Conservation (phyloP, 2,329 filamentous ascomycete species). For the Colletotrichum tabaci region DNA sequence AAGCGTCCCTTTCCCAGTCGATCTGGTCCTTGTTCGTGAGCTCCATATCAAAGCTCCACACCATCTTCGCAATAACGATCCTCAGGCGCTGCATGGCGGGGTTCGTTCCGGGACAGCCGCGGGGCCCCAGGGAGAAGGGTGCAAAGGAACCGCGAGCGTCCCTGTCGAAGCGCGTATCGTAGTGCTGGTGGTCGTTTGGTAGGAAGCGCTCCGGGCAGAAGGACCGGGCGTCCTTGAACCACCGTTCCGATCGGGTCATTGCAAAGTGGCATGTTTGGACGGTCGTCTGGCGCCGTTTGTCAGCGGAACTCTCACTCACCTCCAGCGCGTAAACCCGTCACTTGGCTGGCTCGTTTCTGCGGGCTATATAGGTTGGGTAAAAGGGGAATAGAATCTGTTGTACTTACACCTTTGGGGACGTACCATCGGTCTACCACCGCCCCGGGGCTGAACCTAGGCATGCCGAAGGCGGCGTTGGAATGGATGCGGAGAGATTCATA, state of each 20-base stretch:
- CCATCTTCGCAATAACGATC: background rate
- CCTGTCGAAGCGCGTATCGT: background rate
- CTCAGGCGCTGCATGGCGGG: background rate
- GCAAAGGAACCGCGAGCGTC: background rate
- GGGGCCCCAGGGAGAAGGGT: slow-evolving; percentile 3
- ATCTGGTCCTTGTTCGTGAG: background rate
- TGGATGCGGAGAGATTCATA: slow-evolving; percentile 1
- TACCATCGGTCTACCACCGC: background rate
- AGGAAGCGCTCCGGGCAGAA: slow-evolving; percentile 5
- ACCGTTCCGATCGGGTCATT: background rate
- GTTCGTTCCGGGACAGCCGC: background rate
- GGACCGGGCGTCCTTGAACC: background rate
- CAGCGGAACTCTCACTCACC: background rate
- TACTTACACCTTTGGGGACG: slow-evolving; percentile 3
- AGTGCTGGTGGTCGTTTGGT: background rate
- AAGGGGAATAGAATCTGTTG: rapidly evolving
- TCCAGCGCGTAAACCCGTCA: too few species aligned
- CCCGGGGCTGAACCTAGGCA: slow-evolving; percentile 7
- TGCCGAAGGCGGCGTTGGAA: slow-evolving; percentile 1
- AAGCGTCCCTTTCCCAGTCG: background rate
- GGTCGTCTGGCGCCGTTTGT: background rate
- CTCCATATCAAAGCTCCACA: slow-evolving; percentile 1
- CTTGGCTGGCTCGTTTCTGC: too few species aligned
- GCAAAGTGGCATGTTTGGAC: slow-evolving; percentile 9
- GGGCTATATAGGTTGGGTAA: rapidly evolving